Evolutionary conservation across 2,329 filamentous ascomycete species (phyloP), one percentile per base, ranked within the genome.

Genomic region (Venturiaceae sp.): DNA sequence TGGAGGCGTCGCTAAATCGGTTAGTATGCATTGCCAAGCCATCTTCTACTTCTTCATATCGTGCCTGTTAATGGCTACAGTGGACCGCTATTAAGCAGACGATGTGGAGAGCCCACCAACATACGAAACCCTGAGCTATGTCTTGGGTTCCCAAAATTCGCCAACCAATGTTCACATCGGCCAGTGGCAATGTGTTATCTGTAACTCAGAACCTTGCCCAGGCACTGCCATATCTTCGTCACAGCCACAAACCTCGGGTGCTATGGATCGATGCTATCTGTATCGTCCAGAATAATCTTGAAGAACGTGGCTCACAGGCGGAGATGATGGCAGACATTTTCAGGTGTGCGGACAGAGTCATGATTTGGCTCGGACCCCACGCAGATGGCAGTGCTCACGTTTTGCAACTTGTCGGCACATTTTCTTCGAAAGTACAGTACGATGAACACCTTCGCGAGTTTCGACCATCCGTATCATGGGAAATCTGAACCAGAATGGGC

Each of bases 71-170:
- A n/a, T n/a, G n/a, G n/a, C n/a, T n/a, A n/a, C n/a, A n/a, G n/a
- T n/a, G n/a, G n/a, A n/a, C n/a, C n/a, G n/a, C n/a, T n/a, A n/a
- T n/a, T n/a, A n/a, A n/a, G n/a, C n/a, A n/a, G n/a, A n/a, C n/a
- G n/a, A n/a, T n/a, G n/a, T n/a, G n/a, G n/a, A n/a, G n/a, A n/a
- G n/a, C n/a, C 23, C 44, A 13, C 23, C 44, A 50, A 50, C 8
- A 30, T 56, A 56, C 34, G 53, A 56, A 56, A 33, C 53, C 11
- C 34, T 56, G 11, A 54, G 32, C 8, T 56, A 56, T 46, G 34
- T 46, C 11, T 56, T 28, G 53, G 53, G 53, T 8, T 8, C 9
- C 9, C 11, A 8, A 9, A 9, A 56, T 7, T 8, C 9, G 8
- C 11, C 14, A 14, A 16, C 16, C 11, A 50, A 13, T 9, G 26